phyloP scores from a whole-genome alignment of 2,329 filamentous ascomycete species.

The Colletotrichum scovillei region DNA sequence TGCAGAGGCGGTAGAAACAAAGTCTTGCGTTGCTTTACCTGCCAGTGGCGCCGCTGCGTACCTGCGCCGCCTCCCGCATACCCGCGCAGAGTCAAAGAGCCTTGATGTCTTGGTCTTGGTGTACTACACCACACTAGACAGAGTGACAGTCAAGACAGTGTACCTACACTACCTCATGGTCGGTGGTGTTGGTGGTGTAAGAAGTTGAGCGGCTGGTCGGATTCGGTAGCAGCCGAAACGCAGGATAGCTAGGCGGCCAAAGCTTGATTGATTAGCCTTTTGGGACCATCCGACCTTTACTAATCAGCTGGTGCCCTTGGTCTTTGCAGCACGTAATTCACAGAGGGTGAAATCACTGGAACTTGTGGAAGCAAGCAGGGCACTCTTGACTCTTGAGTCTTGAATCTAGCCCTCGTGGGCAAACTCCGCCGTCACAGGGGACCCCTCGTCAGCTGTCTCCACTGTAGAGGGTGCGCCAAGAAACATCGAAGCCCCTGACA shows the following conservation, averaged over 20 bases:
- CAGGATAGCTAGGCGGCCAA: conserved; percentile 19
- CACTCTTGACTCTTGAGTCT: too few relatives aligned
- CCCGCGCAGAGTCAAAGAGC: not conserved
- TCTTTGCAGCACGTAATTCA: not conserved
- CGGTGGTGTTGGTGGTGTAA: not conserved
- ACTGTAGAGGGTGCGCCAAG: conserved; percentile 11
- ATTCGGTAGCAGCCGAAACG: conserved; percentile 32
- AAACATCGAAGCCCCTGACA: conserved; percentile 20
- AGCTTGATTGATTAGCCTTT: conserved; percentile 14
- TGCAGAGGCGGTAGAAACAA: conserved; percentile 9
- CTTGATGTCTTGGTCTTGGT: not conserved
- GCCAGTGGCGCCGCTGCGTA: not conserved
- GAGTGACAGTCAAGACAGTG: too few relatives aligned
- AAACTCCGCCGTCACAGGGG: not conserved
- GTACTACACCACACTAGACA: not conserved
- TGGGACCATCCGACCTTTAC: not conserved
- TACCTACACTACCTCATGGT: too few relatives aligned
- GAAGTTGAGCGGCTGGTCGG: conserved; percentile 3
- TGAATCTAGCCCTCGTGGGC: not conserved
- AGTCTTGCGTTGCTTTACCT: not conserved
- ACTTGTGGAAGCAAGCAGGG: too few relatives aligned
- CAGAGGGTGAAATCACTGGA: too few relatives aligned
- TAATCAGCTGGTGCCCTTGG: not conserved
- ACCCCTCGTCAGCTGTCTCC: not conserved
- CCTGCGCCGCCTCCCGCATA: not conserved